Conservation (phyloP, 768 basidiomycete species). For the Imleria badia region DNA sequence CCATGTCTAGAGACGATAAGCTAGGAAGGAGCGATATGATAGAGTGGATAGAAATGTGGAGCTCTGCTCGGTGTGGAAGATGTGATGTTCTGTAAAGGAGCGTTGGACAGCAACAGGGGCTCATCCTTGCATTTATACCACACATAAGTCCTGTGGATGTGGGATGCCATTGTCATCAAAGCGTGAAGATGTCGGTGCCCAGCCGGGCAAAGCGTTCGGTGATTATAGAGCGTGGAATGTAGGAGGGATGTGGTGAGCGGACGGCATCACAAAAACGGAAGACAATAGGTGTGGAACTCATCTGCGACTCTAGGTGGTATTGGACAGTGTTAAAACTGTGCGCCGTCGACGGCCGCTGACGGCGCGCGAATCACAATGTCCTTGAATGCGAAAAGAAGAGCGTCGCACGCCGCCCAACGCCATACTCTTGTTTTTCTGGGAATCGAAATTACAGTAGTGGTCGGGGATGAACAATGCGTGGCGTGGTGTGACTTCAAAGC, state of each 20-base stretch:
- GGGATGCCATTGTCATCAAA: conserved; percentile 14
- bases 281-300: conserved; percentile 12
- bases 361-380: background rate
- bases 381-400: background rate
- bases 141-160: background rate
- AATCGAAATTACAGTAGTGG: background rate
- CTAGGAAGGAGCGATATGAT: background rate
- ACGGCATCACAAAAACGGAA: background rate
- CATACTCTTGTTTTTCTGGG: background rate
- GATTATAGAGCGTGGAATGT: background rate
- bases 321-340: background rate
- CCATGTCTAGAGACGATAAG: background rate
- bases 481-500: background rate
- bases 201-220: conserved; percentile 1
- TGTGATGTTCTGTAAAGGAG: background rate
- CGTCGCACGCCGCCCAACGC: background rate
- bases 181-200: background rate
- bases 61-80: background rate
- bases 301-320: background rate
- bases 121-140: conserved; percentile 9
- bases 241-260: background rate
- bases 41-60: background rate
- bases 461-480: background rate
- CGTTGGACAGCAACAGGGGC: background rate
- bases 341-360: background rate